Conservation (phyloP, 495 filamentous ascomycete genomes). For the Zalerion maritima region DNA sequence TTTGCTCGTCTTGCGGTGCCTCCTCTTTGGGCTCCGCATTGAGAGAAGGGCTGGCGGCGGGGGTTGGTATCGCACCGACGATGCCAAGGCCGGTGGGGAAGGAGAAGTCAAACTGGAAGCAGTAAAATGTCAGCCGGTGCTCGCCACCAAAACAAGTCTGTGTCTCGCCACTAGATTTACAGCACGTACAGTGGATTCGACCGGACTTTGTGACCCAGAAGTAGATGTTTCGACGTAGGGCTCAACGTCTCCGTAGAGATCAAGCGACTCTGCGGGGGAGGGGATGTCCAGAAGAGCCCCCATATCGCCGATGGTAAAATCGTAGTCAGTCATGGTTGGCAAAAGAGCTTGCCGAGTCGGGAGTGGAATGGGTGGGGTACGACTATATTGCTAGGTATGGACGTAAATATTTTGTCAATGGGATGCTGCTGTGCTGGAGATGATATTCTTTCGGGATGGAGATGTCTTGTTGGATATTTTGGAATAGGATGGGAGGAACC, state of each 20-base stretch:
- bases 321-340: no score
- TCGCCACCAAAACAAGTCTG: conserved; percentile 2
- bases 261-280: conserved; percentile 20
- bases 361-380: no score
- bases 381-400: no score
- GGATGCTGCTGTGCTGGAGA: no score
- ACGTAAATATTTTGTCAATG: no score
- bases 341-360: no score
- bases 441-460: no score
- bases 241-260: conserved; percentile 23
- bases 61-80: conserved; percentile 14
- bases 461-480: no score
- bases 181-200: conserved; percentile 19
- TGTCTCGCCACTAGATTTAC: conserved; percentile 1
- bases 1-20: conserved; percentile 26
- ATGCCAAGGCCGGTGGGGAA: conserved; percentile 12
- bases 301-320: conserved; percentile 21
- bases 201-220: conserved; percentile 27
- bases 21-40: conserved; percentile 22
- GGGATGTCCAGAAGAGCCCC: conserved; percentile 15
- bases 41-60: no score
- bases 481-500: no score
- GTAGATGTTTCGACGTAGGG: conserved; percentile 22
- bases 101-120: conserved; percentile 21
- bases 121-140: background rate